Conservation (phyloP, 768 basidiomycete genomes). For the Boletus sensibilis region DNA sequence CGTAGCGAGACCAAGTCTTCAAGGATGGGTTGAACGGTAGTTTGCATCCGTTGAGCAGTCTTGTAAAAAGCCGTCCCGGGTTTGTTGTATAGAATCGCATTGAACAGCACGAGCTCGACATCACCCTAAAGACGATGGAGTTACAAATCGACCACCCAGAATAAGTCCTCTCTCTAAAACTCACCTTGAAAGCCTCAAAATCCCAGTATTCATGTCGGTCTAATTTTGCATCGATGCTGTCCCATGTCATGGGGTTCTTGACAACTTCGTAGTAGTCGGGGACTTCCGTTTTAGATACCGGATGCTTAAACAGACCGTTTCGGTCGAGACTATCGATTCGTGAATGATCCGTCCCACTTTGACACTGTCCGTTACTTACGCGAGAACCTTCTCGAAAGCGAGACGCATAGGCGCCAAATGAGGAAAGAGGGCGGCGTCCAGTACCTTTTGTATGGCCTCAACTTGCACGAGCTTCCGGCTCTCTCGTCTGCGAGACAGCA, state of each 20-base stretch:
- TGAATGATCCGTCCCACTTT: conserved; percentile 6
- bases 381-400: conserved; percentile 68
- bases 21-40: conserved; percentile 37
- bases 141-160: conserved; percentile 1
- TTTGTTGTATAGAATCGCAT: conserved; percentile 86
- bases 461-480: conserved; percentile 70
- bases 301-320: conserved; percentile 73
- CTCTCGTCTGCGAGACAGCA: conserved; percentile 75
- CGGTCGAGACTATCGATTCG: conserved; percentile 60
- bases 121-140: conserved; percentile 53
- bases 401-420: conserved; percentile 58
- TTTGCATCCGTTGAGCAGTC: conserved; percentile 63
- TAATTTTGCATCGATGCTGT: conserved; percentile 75
- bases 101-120: conserved; percentile 77
- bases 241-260: conserved; percentile 86
- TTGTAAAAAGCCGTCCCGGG: conserved; percentile 69
- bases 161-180: conserved; percentile 1
- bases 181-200: conserved; percentile 67
- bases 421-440: conserved; percentile 65
- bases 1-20: conserved; percentile 28
- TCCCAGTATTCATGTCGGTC: conserved; percentile 83
- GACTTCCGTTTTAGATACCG: conserved; percentile 75
- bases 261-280: conserved; percentile 92
- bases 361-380: conserved; percentile 44
- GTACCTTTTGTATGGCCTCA: conserved; percentile 62